Evolutionary conservation across 768 basidiomycete genomes (phyloP).

Genomic region (Clitopilus passeckerianus): DNA sequence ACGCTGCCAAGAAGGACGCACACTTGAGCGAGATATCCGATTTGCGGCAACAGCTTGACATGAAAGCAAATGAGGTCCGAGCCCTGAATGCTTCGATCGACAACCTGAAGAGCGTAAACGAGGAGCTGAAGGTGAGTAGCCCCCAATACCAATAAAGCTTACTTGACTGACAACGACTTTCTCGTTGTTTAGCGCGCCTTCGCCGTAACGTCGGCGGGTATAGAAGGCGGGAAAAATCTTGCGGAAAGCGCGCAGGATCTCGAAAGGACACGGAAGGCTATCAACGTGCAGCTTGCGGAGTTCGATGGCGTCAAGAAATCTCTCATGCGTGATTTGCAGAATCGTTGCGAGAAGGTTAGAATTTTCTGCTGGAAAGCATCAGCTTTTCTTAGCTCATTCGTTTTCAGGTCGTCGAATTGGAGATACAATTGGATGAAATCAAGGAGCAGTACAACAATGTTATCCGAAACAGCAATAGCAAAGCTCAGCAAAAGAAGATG

Average conservation of each 20-base stretch:
- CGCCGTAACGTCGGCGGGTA: constrained; percentile 94
- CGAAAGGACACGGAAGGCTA: constrained; percentile 93
- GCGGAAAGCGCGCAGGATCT: constrained; percentile 97
- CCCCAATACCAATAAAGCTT: constrained; percentile 2
- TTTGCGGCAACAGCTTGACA: constrained; percentile 86
- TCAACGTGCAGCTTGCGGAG: constrained; percentile 96
- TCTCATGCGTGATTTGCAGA: constrained; percentile 97
- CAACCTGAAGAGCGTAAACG: constrained; percentile 92
- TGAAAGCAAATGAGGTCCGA: constrained; percentile 78
- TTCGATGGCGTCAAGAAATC: constrained; percentile 99
- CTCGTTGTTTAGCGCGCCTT: constrained; percentile 73
- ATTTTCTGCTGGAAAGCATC: not conserved
- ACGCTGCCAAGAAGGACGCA: constrained; percentile 87
- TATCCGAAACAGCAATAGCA: constrained; percentile 96
- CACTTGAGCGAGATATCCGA: constrained; percentile 80
- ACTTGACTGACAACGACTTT: constrained; percentile 9
- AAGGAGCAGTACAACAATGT: constrained; percentile 99
- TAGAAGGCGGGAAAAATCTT: constrained; percentile 94
- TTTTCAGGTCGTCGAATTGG: constrained; percentile 90
- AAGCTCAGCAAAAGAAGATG: constrained; percentile 99
- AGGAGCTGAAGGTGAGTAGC: constrained; percentile 85
- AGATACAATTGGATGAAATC: constrained; percentile 97
- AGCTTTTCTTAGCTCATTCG: constrained; percentile 6
- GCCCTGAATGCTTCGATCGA: constrained; percentile 83
- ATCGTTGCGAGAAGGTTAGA: constrained; percentile 95